phyloP scores from a whole-genome alignment of 345 rosid species.

The Citrus reticulata region DNA sequence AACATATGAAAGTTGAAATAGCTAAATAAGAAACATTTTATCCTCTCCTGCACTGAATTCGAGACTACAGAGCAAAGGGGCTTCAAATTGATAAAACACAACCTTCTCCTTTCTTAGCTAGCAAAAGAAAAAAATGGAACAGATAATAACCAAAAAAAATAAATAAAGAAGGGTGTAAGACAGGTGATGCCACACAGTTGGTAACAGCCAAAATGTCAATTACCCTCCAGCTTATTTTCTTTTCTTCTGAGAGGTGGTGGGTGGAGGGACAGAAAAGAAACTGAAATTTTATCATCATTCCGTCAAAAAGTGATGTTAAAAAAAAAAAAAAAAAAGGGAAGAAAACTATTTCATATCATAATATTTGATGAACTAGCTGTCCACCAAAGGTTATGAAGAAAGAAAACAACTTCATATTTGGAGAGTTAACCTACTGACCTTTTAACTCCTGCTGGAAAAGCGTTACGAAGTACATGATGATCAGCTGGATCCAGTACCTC shows the following conservation, averaged over 20 bases:
- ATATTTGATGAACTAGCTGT: background rate
- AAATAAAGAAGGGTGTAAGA: too few species aligned
- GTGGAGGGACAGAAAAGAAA: too few species aligned
- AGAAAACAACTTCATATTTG: background rate
- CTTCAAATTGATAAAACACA: background rate
- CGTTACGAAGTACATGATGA: slow-evolving; percentile 78
- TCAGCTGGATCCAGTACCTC: slow-evolving; percentile 76
- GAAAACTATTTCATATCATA: background rate
- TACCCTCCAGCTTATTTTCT: too few species aligned
- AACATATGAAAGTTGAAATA: background rate
- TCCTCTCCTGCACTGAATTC: background rate
- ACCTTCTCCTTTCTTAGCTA: too few species aligned
- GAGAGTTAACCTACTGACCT: slow-evolving; percentile 40
- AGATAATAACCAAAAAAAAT: too few species aligned
- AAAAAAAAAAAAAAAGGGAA: too few species aligned
- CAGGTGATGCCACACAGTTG: too few species aligned
- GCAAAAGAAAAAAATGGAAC: too few species aligned
- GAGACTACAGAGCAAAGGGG: background rate
- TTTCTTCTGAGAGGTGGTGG: too few species aligned
- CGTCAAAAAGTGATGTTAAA: too few species aligned
- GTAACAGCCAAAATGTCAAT: background rate
- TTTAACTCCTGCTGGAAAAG: slow-evolving; percentile 59
- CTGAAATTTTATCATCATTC: too few species aligned
- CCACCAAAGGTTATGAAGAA: background rate
- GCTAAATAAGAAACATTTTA: background rate